phyloP scores from a whole-genome alignment of 2,329 filamentous ascomycete species.

The Cadophora sp. region DNA sequence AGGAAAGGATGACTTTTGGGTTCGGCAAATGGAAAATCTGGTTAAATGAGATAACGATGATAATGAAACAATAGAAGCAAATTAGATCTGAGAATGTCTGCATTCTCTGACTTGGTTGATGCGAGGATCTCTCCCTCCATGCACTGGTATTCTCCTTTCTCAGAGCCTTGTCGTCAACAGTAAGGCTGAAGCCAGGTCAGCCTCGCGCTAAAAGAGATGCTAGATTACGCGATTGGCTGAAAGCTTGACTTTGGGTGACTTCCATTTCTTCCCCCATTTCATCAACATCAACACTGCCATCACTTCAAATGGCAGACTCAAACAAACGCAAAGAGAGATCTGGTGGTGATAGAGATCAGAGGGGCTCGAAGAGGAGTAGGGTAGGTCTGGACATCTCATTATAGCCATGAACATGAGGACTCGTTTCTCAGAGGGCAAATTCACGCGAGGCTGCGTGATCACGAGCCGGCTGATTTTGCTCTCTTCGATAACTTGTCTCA shows the following conservation, averaged over 20 bases:
- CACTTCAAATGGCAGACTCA: constrained; percentile 35
- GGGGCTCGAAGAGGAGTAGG: constrained; percentile 39
- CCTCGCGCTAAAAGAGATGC: not conserved
- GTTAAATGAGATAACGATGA: not conserved
- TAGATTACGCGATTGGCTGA: constrained; percentile 19
- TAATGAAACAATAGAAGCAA: not conserved
- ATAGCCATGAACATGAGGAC: not conserved
- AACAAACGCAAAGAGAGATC: constrained; percentile 37
- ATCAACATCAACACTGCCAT: not conserved
- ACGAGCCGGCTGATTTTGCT: not conserved
- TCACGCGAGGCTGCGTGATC: not conserved
- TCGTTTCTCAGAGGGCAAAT: not conserved
- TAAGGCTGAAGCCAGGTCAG: not conserved
- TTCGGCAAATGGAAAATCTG: not conserved
- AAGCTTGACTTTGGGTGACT: not conserved
- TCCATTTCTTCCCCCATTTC: not conserved
- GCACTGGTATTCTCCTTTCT: not conserved
- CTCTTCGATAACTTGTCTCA: not conserved
- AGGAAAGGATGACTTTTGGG: not conserved
- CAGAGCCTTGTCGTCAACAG: not conserved
- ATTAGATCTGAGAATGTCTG: not conserved
- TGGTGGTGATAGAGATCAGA: constrained; percentile 29
- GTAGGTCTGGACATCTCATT: constrained; percentile 27
- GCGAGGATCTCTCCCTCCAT: too few relatives aligned
- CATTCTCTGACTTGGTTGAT: not conserved